Evolutionary conservation across 371 early-diverging fungal species (phyloP), one percentile per base, ranked within the genome.

Genomic region (Mucor irregularis): DNA sequence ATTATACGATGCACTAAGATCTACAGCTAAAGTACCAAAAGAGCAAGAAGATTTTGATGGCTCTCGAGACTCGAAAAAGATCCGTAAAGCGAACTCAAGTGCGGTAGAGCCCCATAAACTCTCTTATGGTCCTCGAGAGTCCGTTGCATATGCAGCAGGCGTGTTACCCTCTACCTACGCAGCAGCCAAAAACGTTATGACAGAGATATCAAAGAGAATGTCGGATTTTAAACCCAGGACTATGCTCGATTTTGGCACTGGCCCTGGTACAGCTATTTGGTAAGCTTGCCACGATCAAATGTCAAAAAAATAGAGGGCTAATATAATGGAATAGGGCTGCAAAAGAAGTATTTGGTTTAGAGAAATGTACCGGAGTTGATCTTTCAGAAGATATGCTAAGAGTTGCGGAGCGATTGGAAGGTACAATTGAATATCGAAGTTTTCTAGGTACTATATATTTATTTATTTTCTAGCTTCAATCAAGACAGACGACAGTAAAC

Each of bases 241-340:
- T 1, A 69, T 92, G 22, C 56, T 93, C 43, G 96, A 95, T 70
- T 91, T 93, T 65, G 96, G 93, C 16, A 84, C 87, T 0, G 96
- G 96, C 2, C 94, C 95, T 5, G 96, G 91, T 25, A 90, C 93
- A 5, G 90, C 84, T 7, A 72, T 94, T 29, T 94, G 90, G 90
- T 85, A 76, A 53, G 48, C 6, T 30, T 2, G 5, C 6, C 5
- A 8, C 7, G 24, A 4, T 19, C 21, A 19, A 2, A 19, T 42
- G 22, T 25, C n/a, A n/a, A n/a, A n/a, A n/a, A n/a, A n/a, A n/a
- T n/a, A n/a, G 17, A 42, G 22, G 1, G 4, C 17, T 22, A 5
- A 19, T 22, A 24, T 21, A 10, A 11, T 22, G 13, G n/a, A 21
- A 10, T 64, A 87, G 92, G 93, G 92, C 90, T 3, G 78, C 86